phyloP scores from a whole-genome alignment of 805 yeast species.

The Kuraishia piskuri region DNA sequence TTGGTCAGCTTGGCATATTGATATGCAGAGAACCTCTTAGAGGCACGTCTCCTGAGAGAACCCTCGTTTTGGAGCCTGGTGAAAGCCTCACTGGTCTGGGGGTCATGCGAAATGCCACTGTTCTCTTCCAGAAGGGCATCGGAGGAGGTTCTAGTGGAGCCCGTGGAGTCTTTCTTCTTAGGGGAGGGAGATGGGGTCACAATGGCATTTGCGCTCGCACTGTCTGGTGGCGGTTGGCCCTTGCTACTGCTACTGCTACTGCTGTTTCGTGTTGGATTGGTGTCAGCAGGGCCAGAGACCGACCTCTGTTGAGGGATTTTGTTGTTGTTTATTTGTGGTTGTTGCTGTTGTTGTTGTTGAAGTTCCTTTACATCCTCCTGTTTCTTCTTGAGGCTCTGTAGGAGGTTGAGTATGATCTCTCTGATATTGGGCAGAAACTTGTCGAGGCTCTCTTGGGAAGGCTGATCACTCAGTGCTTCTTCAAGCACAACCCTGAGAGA shows the following conservation, averaged over 20 bases:
- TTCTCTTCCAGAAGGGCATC: not conserved
- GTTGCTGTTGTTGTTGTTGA: constrained; percentile 6
- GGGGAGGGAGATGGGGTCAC: not conserved
- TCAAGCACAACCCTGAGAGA: constrained; percentile 74
- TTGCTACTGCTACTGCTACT: constrained; percentile 3
- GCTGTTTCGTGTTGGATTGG: not conserved
- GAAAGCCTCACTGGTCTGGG: constrained; percentile 44
- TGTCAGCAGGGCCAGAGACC: constrained; percentile 17
- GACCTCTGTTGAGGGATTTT: constrained; percentile 10
- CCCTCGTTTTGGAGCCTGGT: constrained; percentile 75
- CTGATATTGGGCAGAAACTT: constrained; percentile 76
- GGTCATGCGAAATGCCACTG: not conserved
- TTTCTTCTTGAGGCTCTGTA: constrained; percentile 74
- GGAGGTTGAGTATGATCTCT: constrained; percentile 71
- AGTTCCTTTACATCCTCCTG: constrained; percentile 38
- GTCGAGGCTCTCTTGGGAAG: constrained; percentile 77
- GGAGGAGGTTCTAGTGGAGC: not conserved
- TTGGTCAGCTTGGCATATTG: constrained; percentile 74
- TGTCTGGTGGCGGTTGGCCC: not conserved
- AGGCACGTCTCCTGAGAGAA: constrained; percentile 83
- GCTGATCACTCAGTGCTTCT: constrained; percentile 75
- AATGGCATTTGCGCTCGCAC: not conserved
- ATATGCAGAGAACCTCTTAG: constrained; percentile 88
- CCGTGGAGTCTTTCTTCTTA: not conserved
- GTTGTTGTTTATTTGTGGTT: not conserved